Base-by-base conservation (phyloP, 441 rosid species). In the Erodium moschatum region DNA sequence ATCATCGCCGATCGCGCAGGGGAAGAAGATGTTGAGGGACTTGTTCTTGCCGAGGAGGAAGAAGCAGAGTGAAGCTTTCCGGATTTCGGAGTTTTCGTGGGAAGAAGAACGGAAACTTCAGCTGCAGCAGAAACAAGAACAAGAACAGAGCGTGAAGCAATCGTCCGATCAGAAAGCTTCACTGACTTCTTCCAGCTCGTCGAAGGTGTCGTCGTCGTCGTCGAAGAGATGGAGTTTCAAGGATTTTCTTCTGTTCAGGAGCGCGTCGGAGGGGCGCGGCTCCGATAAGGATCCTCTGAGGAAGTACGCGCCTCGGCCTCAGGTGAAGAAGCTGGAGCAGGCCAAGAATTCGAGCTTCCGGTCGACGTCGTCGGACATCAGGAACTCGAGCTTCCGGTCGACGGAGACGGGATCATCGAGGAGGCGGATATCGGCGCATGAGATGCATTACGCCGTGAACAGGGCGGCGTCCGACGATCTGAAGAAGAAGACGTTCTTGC, bases 401-500 rank as follows among this genome's bases (percentile, higher is more conserved):
- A 24, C 27, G 27, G 27, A 24, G 27, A 24, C 27, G 27, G 27
- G 27, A 24, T 24, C 46, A 24, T 24, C 46, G 85, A 73, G 80
- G 71, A 64, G 87, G 78, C 0, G 78, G 69, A 9, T 75, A 83
- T 7, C 98, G 20, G 85, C 97, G 3, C 98, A 92, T 50, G 98
- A 87, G 72, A 68, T 85, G 80, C 97, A 89, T 77, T 92, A 92
- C 80, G 87, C 83, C 2, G 76, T 72, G 75, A 92, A 90, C 74
- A 90, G 86, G 79, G 96, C 96, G 1, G 92, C 79, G 6, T 84
- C 97, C 0, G 77, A 86, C 24, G 82, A 85, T 69, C 24, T 89
- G 85, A 92, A 84, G 88, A 92, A 87, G 85, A 90, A 70, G 75
- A 90, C 96, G 63, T 90, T 84, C 83, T 79, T 92, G 86, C 98